Evolutionary conservation across 75 land plant genomes (phyloP).

Genomic region (Pinus albicaulis): DNA sequence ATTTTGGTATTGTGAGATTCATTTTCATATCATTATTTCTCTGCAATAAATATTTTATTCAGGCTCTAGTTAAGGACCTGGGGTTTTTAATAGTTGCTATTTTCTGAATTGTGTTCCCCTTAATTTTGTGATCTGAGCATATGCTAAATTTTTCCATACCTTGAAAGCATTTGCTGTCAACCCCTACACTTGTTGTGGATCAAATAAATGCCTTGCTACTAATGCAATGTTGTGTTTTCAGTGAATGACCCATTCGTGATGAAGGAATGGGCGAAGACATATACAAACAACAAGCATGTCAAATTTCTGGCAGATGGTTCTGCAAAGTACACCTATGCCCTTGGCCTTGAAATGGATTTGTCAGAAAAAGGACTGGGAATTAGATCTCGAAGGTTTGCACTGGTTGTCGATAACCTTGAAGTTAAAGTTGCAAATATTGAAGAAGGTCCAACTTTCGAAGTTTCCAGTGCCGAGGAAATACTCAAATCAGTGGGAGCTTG

Average conservation of each 20-base stretch:
- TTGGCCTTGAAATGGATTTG: slow-evolving; percentile 89
- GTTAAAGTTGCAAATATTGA: slow-evolving; percentile 89
- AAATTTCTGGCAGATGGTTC: slow-evolving; percentile 91
- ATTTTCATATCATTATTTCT: no score
- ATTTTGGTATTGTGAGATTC: no score
- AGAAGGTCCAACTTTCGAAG: slow-evolving; percentile 70
- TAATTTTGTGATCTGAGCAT: no score
- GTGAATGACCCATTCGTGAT: slow-evolving; percentile 95
- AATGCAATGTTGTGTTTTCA: slow-evolving; percentile 11
- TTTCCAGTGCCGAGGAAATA: slow-evolving; percentile 82
- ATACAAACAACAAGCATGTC: slow-evolving; percentile 62
- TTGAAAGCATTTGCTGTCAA: no score
- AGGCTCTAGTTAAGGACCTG: no score
- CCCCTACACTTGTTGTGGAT: no score
- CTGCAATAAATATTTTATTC: no score
- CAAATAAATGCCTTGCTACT: no score
- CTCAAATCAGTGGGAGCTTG: slow-evolving; percentile 45
- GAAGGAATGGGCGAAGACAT: slow-evolving; percentile 91
- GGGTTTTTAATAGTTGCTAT: no score
- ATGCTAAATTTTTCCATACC: no score
- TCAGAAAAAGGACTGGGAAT: slow-evolving; percentile 77
- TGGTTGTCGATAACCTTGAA: slow-evolving; percentile 62
- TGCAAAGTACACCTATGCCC: slow-evolving; percentile 70
- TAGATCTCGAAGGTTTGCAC: slow-evolving; percentile 77
- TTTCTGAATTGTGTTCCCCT: no score